Evolutionary conservation across 2,329 filamentous ascomycete species (phyloP).

Genomic region (Rutstroemia sp.): DNA sequence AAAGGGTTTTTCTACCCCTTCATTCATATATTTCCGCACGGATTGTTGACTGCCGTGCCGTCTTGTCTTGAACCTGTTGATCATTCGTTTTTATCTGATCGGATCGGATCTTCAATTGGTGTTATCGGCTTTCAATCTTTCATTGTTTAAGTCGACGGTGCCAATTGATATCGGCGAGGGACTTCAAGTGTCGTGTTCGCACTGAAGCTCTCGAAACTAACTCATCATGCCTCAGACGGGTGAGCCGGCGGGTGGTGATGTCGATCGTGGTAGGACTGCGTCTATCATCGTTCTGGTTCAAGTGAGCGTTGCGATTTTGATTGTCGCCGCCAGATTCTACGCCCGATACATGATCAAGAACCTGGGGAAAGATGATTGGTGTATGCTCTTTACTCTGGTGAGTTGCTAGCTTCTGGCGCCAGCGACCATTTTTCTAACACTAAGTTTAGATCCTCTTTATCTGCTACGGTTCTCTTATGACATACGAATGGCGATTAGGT

Average conservation of each 20-base stretch:
- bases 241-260: not conserved
- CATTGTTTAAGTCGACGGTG: not conserved
- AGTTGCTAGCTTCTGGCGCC: not conserved
- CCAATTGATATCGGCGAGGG: not conserved
- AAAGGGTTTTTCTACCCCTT: not conserved
- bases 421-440: too few species aligned
- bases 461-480: not conserved
- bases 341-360: conserved; percentile 1
- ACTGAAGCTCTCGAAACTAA: not conserved
- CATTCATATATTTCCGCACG: not conserved
- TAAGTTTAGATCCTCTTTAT: not conserved
- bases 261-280: not conserved
- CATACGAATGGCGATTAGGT: not conserved
- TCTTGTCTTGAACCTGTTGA: too few species aligned
- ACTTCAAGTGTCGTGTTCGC: not conserved
- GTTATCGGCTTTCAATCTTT: not conserved
- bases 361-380: conserved; percentile 6
- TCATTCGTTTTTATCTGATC: too few species aligned
- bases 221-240: not conserved
- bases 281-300: not conserved
- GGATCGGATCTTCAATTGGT: too few species aligned
- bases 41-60: too few species aligned
- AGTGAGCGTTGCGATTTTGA: not conserved
- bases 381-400: conserved; percentile 6
- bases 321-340: conserved; percentile 5